Evolutionary conservation across 1,284 basidiomycete genomes (phyloP), one percentile per base, ranked within the genome.

Genomic region (Fomitopsis palustris): DNA sequence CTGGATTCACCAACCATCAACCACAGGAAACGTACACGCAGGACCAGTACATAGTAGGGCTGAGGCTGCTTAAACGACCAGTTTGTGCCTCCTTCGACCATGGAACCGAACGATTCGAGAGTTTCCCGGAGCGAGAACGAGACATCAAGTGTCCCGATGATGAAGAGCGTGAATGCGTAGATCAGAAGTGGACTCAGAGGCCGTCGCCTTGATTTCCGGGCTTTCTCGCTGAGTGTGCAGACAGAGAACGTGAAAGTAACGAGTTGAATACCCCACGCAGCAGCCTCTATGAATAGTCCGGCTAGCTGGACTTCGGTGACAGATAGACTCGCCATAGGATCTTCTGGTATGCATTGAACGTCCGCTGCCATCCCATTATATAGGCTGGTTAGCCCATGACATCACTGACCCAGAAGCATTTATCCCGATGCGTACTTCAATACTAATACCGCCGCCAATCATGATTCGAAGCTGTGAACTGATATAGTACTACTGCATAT

Each of bases 71-170:
- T 16, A 38, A 67, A 65, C 42, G 57, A 62, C 35, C 33, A 52
- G 4, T 47, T 47, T 6, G 70, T 60, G 14, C 65, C 69, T 14
- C 64, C 62, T 21, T 56, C 35, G 4, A 63, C 65, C 19, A 23
- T 60, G 45, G 62, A 64, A 60, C 61, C 7, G 66, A 71, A 71
- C 6, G 67, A 63, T 16, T 62, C 54, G 33, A 71, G 39, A 45
- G 62, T 65, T 38, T 65, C 67, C 27, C 60, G 56, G 10, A 70
- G 61, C 2, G 58, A 64, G 39, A 68, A 59, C 9, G 62, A 54
- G 16, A 67, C 58, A 21, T 65, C 60, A 39, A 68, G 61, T 12
- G 67, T 68, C 17, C 61, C 67, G 49, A 63, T 45, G 16, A 52
- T 39, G 38, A 54, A 54, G 10, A 54, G 37, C 16, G 14, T 7